Base-by-base conservation (phyloP, 176 grass and related monocot species). In the Coix lacrymajobi region DNA sequence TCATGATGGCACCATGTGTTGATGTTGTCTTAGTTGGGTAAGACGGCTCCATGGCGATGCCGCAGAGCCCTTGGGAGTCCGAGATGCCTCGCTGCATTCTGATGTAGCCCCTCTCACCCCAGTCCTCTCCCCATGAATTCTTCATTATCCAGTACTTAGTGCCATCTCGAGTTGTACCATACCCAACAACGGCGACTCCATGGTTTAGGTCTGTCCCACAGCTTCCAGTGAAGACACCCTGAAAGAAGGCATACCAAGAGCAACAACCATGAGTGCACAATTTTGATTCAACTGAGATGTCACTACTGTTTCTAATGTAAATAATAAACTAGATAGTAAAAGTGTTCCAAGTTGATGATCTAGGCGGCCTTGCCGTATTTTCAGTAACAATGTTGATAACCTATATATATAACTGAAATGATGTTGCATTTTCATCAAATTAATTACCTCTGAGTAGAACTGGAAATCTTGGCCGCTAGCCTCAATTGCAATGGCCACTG, bases 161-260 rank as follows among this genome's bases (percentile, higher is more conserved):
- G 39, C 88, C 88, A 26, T 88, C 85, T 13, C 63, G 52, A 1
- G 87, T 71, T 2, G 52, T 66, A 0, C 90, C 90, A 22, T 95
- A 92, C 0, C 90, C 93, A 3, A 95, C 85, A 0, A 61, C 73
- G 0, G 93, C 75, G 3, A 95, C 90, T 0, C 93, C 93, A 10
- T 95, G 93, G 41, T 95, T 85, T 11, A 95, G 87, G 1, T 95
- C 83, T 0, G 90, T 92, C 12, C 93, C 83, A 20, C 90, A 90
- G 0, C 76, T 58, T 43, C 85, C 85, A 8, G 76, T 97, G 85
- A 94, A 97, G 19, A 97, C 89, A 17, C 94, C 94, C 91, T 97
- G 66, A 34, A 11, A 4, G 6, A 7, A 7, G 8, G 10, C n/a
- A n/a, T n/a, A 31, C 29, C 4, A 11, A 57, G 19, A 30, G 38